phyloP scores from a whole-genome alignment of 176 grass and related monocot species.

The Ensete glaucum region DNA sequence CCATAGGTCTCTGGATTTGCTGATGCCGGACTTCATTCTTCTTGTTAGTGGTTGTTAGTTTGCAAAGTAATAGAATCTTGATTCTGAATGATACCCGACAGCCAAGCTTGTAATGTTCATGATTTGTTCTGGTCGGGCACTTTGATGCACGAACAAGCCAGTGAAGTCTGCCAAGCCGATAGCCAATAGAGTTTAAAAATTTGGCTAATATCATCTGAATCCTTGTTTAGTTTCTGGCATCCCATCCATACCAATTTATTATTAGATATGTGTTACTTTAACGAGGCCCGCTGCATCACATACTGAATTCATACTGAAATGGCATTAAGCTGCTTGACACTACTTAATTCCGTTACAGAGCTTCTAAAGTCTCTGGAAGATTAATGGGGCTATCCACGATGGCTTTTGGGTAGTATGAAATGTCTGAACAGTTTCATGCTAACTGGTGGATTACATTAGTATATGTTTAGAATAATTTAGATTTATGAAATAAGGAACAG shows the following conservation, averaged over 20 bases:
- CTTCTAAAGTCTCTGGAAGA: not conserved
- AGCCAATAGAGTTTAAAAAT: too few relatives aligned
- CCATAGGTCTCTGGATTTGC: too few relatives aligned
- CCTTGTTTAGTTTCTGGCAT: too few relatives aligned
- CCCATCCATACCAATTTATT: too few relatives aligned
- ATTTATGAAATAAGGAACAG: not conserved
- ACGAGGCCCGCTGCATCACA: not conserved
- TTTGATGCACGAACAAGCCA: too few relatives aligned
- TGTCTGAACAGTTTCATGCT: not conserved
- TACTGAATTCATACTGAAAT: not conserved
- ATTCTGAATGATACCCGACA: too few relatives aligned
- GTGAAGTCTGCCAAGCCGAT: too few relatives aligned
- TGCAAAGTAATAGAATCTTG: not conserved
- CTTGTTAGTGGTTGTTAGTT: slow-evolving; percentile 2
- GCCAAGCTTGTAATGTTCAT: too few relatives aligned
- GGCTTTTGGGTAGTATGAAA: too few relatives aligned
- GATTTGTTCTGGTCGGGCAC: too few relatives aligned
- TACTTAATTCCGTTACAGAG: not conserved
- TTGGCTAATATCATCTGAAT: too few relatives aligned
- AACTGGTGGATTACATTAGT: not conserved
- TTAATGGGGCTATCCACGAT: too few relatives aligned
- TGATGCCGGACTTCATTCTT: not conserved
- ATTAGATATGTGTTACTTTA: not conserved
- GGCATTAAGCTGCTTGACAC: not conserved
- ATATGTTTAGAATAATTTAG: not conserved